These are phyloP conservation scores for Trifolium repens DNA, from an alignment of 306 rosid genomes.

Conservation along the genomic window DNA sequence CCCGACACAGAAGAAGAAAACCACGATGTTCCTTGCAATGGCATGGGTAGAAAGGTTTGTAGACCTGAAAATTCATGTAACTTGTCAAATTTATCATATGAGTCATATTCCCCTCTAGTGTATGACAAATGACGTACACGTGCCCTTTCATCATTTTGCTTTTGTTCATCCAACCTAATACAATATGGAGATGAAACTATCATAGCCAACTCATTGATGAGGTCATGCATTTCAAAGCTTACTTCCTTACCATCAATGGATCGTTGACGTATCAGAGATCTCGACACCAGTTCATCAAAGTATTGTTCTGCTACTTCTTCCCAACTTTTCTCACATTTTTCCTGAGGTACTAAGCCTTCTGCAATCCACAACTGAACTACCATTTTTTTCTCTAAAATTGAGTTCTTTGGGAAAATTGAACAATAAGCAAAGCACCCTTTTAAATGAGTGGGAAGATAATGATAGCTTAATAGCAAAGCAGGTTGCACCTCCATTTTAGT, in stretches of 20 bases:
- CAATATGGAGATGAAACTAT: conserved; percentile 14
- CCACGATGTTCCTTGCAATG: not conserved
- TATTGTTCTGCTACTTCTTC: conserved; percentile 41
- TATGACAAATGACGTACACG: conserved; percentile 41
- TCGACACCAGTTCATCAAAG: conserved; percentile 40
- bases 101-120: not conserved
- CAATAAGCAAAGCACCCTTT: conserved; percentile 37
- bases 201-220: conserved; percentile 43
- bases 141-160: not conserved
- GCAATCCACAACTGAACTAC: conserved; percentile 46
- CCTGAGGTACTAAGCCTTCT: conserved; percentile 39
- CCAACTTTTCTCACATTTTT: not conserved
- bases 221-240: conserved; percentile 38
- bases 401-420: conserved; percentile 40
- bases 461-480: conserved; percentile 4
- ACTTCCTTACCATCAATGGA: not conserved
- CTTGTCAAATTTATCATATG: not conserved
- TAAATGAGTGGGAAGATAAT: conserved; percentile 3
- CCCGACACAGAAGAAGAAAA: not conserved
- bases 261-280: conserved; percentile 29
- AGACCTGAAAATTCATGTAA: not conserved
- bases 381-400: not conserved
- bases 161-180: not conserved
- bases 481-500: not conserved
- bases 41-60: conserved; percentile 2